Base-by-base conservation (phyloP, 345 rosid genomes). In the Pugionium cornutum region DNA sequence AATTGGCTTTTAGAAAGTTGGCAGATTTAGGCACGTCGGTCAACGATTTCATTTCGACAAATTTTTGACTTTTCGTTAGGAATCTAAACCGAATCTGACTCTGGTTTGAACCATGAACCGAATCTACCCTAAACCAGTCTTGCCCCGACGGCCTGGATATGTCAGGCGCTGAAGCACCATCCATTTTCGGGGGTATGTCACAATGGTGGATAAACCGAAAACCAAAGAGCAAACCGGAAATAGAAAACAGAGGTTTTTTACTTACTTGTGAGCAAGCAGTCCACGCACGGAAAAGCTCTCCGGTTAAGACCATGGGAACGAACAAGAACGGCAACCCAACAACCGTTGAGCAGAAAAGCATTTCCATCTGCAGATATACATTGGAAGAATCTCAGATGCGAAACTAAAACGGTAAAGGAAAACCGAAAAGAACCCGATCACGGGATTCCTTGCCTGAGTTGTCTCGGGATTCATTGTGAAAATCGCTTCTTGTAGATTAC, bases 251-350 rank as follows among this genome's bases (percentile, higher is more conserved):
- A 52, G 56, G 49, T 34, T 43, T 44, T 7, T 46, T 4, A 53
- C 73, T 71, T 81, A 90, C 99, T 84, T 94, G 89, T 43, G 86
- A 80, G 58, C 99, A 94, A 4, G 99, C 88, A 77, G 64, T 86
- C 99, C 96, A 94, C 45, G 99, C 99, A 68, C 65, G 85, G 60
- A 90, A 85, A 61, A 94, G 70, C 80, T 94, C 99, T 29, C 97
- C 99, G n/a, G 97, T 94, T 52, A 94, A 75, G 53, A 94, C 67
- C 99, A 94, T 94, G 30, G 99, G 99, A 4, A 92, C 96, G 44
- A 90, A 72, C 80, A 94, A 74, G 74, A 90, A 79, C 0, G 99
- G 99, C 76, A 94, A 77, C 32, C 99, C 99, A 11, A 90, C 97
- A 27, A 90, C 84, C 0, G 99, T 90, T 3, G 97, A 86, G 76